These are phyloP conservation scores for Rhizopogon vinicolor DNA, from an alignment of 768 basidiomycete species.

Conservation along the genomic window DNA sequence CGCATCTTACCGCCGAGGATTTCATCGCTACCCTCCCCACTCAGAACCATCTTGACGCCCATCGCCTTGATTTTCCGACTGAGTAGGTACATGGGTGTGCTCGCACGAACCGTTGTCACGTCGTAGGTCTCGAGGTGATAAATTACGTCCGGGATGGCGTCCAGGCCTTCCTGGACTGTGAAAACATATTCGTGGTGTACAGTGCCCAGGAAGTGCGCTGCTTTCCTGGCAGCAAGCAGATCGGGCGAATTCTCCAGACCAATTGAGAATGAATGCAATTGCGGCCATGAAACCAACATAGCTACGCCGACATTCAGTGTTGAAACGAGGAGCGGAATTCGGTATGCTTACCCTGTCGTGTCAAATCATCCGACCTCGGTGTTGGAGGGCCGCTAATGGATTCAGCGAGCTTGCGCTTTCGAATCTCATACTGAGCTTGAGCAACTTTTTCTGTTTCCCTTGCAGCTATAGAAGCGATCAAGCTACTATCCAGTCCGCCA, in stretches of 20 bases:
- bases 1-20: conserved; percentile 78
- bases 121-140: conserved; percentile 99
- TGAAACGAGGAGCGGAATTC: not conserved
- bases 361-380: conserved; percentile 39
- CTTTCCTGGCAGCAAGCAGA: conserved; percentile 89
- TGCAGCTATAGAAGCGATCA: conserved; percentile 93
- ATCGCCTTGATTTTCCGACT: conserved; percentile 99
- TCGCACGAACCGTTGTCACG: conserved; percentile 96
- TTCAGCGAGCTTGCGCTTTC: conserved; percentile 55
- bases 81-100: conserved; percentile 98
- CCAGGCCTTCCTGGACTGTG: conserved; percentile 95
- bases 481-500: conserved; percentile 91
- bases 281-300: conserved; percentile 86
- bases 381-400: conserved; percentile 52
- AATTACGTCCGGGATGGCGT: conserved; percentile 96
- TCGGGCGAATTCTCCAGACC: conserved; percentile 95
- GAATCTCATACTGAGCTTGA: conserved; percentile 68
- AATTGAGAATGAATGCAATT: conserved; percentile 96
- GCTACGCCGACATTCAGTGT: conserved; percentile 32
- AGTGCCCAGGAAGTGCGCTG: conserved; percentile 89
- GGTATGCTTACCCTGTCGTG: conserved; percentile 47
- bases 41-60: conserved; percentile 99
- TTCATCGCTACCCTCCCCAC: conserved; percentile 97
- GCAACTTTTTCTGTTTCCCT: conserved; percentile 93
- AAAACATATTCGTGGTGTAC: conserved; percentile 98